Evolutionary conservation across 2,329 filamentous ascomycete genomes (phyloP).

Genomic region (Chrysoporthe austroafricana): DNA sequence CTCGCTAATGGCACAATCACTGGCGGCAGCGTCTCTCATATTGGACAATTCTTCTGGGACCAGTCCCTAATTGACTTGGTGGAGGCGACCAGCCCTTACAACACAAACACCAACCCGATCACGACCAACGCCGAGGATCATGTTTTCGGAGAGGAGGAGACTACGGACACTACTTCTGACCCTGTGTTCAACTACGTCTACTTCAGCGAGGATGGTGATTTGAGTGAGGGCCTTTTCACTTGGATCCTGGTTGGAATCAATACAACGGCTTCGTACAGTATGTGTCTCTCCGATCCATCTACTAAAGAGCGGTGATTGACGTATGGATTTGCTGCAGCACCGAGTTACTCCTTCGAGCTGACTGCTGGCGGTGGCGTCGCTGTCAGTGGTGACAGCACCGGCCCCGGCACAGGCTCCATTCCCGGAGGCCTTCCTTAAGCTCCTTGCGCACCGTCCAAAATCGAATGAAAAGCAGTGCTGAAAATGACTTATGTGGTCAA

Average conservation of each 20-base stretch:
- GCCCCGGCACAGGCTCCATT: neutral
- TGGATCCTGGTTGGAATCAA: constrained; percentile 57
- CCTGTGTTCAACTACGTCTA: constrained; percentile 61
- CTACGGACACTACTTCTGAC: constrained; percentile 37
- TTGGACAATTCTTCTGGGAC: constrained; percentile 25
- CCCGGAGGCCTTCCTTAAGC: neutral
- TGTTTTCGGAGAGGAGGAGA: constrained; percentile 45
- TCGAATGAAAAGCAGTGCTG: neutral
- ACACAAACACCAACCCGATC: constrained; percentile 40
- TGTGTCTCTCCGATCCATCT: neutral
- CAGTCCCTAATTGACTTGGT: constrained; percentile 11
- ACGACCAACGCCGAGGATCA: constrained; percentile 51
- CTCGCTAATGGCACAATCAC: constrained; percentile 54
- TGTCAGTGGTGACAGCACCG: neutral
- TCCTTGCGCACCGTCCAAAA: neutral
- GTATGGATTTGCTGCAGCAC: constrained; percentile 3
- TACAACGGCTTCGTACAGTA: constrained; percentile 36
- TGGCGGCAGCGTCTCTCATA: constrained; percentile 30
- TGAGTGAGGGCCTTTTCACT: constrained; percentile 53
- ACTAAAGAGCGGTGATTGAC: neutral
- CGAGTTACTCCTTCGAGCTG: constrained; percentile 22
- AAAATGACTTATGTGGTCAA: neutral
- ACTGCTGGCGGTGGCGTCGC: constrained; percentile 16
- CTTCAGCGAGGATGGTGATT: constrained; percentile 49
- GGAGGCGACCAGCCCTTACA: constrained; percentile 19